These are phyloP conservation scores for Letharia lupina DNA, from an alignment of 495 filamentous ascomycete species.

Conservation along the genomic window DNA sequence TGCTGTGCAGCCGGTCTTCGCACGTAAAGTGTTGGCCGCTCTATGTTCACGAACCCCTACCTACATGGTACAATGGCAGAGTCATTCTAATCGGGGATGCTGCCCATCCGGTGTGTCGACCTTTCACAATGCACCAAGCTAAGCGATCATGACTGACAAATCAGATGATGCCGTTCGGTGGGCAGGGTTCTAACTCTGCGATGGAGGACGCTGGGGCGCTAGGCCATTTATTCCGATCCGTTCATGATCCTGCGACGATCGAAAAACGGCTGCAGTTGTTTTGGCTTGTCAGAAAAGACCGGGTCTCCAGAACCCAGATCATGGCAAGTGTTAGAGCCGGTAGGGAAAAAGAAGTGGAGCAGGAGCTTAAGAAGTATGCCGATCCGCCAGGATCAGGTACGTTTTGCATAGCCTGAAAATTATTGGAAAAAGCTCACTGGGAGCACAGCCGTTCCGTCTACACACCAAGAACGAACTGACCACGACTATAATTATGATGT, in stretches of 20 bases:
- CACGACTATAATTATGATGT: not conserved
- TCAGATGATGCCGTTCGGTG: constrained; percentile 39
- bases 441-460: not conserved
- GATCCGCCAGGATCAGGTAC: constrained; percentile 24
- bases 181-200: constrained; percentile 36
- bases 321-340: constrained; percentile 26
- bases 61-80: constrained; percentile 35
- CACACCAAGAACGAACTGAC: not conserved
- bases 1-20: constrained; percentile 25
- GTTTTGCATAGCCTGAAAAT: not conserved
- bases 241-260: constrained; percentile 18
- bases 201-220: constrained; percentile 37
- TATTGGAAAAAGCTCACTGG: not conserved
- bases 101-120: constrained; percentile 31
- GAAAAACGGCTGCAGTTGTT: constrained; percentile 30
- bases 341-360: constrained; percentile 20
- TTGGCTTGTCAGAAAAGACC: constrained; percentile 30
- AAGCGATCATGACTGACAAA: constrained; percentile 1
- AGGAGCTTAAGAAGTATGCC: constrained; percentile 18
- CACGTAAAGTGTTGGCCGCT: constrained; percentile 45
- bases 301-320: constrained; percentile 34
- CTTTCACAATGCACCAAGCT: not conserved
- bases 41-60: constrained; percentile 33
- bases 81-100: constrained; percentile 42
- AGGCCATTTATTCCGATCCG: constrained; percentile 10